phyloP scores from a whole-genome alignment of 2,329 filamentous ascomycete species.

The Ophiobolus disseminans region DNA sequence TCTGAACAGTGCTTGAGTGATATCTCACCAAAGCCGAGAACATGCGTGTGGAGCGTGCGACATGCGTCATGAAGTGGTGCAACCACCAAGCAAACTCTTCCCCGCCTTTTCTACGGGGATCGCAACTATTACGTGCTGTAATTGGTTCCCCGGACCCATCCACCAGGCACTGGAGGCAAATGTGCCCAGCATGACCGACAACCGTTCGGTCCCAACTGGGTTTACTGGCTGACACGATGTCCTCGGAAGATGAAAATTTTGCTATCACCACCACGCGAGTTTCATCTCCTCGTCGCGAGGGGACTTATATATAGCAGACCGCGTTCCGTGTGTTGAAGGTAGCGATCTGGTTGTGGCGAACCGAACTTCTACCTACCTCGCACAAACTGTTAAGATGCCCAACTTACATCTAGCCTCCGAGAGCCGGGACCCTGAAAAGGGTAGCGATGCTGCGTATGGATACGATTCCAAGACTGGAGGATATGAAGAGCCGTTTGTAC shows the following conservation, averaged over 20 bases:
- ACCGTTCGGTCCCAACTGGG: slow-evolving; percentile 5
- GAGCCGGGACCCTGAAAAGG: slow-evolving; percentile 34
- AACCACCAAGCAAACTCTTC: slow-evolving; percentile 6
- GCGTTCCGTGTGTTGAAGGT: background rate
- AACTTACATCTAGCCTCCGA: slow-evolving; percentile 28
- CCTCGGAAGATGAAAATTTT: slow-evolving; percentile 19
- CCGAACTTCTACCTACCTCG: slow-evolving; percentile 1
- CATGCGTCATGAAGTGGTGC: background rate
- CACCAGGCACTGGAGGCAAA: background rate
- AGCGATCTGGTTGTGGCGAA: slow-evolving; percentile 1
- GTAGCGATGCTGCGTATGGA: slow-evolving; percentile 21
- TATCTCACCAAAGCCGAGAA: slow-evolving; percentile 15
- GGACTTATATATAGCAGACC: slow-evolving; percentile 14
- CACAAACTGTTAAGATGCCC: slow-evolving; percentile 20
- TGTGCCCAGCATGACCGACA: slow-evolving; percentile 1
- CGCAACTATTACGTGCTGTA: slow-evolving; percentile 26
- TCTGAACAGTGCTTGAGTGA: slow-evolving; percentile 15
- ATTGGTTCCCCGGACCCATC: slow-evolving; percentile 32
- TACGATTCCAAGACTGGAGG: slow-evolving; percentile 21
- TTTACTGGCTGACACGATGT: slow-evolving; percentile 4
- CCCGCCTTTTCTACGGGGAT: slow-evolving; percentile 18
- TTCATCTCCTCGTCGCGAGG: slow-evolving; percentile 3
- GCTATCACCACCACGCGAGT: slow-evolving; percentile 7
- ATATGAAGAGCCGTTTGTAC: slow-evolving; percentile 34
- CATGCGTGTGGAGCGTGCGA: slow-evolving; percentile 13